These are phyloP conservation scores for Candida germanica DNA, from an alignment of 805 yeast genomes.

Conservation along the genomic window DNA sequence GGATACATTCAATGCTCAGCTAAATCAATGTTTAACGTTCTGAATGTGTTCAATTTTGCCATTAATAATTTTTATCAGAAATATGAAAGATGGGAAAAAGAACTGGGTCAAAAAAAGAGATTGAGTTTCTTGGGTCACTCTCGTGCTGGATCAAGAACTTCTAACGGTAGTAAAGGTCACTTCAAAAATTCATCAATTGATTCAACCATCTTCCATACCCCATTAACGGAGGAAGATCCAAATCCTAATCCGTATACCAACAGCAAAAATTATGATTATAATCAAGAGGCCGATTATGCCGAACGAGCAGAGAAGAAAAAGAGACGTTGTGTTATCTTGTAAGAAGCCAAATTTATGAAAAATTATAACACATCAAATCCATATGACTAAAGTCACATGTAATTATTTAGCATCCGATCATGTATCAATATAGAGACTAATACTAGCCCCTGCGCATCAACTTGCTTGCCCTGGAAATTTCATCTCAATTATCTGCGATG, in stretches of 20 bases:
- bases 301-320: conserved; percentile 28
- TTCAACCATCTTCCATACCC: conserved; percentile 36
- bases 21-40: conserved; percentile 61
- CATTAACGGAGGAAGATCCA: conserved; percentile 38
- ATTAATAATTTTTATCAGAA: conserved; percentile 42
- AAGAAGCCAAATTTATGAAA: too few relatives aligned
- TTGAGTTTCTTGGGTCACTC: conserved; percentile 31
- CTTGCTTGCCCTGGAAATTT: too few relatives aligned
- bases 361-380: too few relatives aligned
- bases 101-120: conserved; percentile 24
- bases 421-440: too few relatives aligned
- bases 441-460: too few relatives aligned
- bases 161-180: conserved; percentile 26
- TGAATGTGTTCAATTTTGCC: conserved; percentile 65
- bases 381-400: too few relatives aligned
- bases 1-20: conserved; percentile 82
- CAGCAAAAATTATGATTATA: conserved; percentile 20
- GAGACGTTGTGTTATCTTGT: conserved; percentile 34
- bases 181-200: conserved; percentile 36
- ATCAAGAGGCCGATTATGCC: conserved; percentile 42
- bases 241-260: conserved; percentile 31
- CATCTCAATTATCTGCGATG: too few relatives aligned
- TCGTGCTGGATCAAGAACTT: conserved; percentile 22
- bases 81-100: conserved; percentile 36
- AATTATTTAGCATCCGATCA: too few relatives aligned